phyloP scores from a whole-genome alignment of 2,329 filamentous ascomycete species.

The Cladobotryum mycophilum region DNA sequence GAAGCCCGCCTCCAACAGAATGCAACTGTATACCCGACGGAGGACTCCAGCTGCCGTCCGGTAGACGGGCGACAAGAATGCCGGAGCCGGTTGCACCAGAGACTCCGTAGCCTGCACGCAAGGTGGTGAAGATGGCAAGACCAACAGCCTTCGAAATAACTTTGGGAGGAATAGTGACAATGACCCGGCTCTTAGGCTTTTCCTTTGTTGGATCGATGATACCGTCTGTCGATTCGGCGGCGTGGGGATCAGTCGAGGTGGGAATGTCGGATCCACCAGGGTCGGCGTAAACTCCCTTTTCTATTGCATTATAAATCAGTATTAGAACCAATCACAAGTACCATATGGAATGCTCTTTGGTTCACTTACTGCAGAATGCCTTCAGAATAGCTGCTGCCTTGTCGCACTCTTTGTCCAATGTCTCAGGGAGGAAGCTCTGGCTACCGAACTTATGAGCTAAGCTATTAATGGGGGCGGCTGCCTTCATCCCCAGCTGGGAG shows the following conservation, averaged over 20 bases:
- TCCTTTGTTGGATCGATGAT: slow-evolving; percentile 28
- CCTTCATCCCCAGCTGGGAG: slow-evolving; percentile 33
- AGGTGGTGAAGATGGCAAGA: slow-evolving; percentile 66
- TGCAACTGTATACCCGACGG: slow-evolving; percentile 79
- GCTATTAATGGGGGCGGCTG: slow-evolving; percentile 69
- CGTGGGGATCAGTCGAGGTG: slow-evolving; percentile 26
- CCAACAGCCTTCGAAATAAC: slow-evolving; percentile 62
- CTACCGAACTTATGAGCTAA: slow-evolving; percentile 75
- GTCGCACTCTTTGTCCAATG: slow-evolving; percentile 82
- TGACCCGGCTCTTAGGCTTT: slow-evolving; percentile 40
- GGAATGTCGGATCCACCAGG: slow-evolving; percentile 21
- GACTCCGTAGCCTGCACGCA: slow-evolving; percentile 59
- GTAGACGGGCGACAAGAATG: slow-evolving; percentile 54
- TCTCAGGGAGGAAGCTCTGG: slow-evolving; percentile 81
- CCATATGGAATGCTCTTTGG: not conserved
- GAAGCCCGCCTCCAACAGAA: slow-evolving; percentile 71
- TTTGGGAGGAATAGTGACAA: slow-evolving; percentile 49
- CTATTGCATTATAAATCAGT: slow-evolving; percentile 23
- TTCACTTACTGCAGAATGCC: slow-evolving; percentile 71
- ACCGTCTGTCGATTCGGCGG: slow-evolving; percentile 20
- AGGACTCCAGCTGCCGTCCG: slow-evolving; percentile 67
- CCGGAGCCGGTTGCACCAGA: slow-evolving; percentile 63
- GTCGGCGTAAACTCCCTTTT: slow-evolving; percentile 47
- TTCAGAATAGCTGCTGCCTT: slow-evolving; percentile 80
- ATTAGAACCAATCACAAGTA: not conserved